These are phyloP conservation scores for Capronia epimyces DNA, from an alignment of 2,329 filamentous ascomycete species.

Conservation along the genomic window DNA sequence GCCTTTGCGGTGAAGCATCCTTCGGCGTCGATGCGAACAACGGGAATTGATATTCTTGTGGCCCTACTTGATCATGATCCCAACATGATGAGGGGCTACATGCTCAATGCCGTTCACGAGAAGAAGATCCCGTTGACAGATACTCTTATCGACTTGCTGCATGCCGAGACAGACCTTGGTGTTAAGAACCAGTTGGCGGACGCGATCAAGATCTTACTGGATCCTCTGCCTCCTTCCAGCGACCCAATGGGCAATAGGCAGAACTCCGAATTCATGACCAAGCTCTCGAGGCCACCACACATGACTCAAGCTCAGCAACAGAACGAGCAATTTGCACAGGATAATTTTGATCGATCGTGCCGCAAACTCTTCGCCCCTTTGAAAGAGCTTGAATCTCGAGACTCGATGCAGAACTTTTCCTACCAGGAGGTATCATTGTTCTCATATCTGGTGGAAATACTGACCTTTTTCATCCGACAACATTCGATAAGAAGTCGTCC, in stretches of 20 bases:
- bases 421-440: slow-evolving; percentile 87
- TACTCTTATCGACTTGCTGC: slow-evolving; percentile 81
- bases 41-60: slow-evolving; percentile 87
- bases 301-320: slow-evolving; percentile 61
- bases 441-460: slow-evolving; percentile 82
- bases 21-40: slow-evolving; percentile 79
- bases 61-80: slow-evolving; percentile 95
- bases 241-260: slow-evolving; percentile 52
- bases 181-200: slow-evolving; percentile 95
- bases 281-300: slow-evolving; percentile 51
- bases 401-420: slow-evolving; percentile 61
- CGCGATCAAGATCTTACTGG: slow-evolving; percentile 86
- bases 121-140: slow-evolving; percentile 82
- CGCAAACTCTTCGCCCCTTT: slow-evolving; percentile 81
- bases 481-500: slow-evolving; percentile 81
- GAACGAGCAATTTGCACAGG: slow-evolving; percentile 69
- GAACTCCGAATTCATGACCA: slow-evolving; percentile 58
- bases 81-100: slow-evolving; percentile 85
- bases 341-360: slow-evolving; percentile 85
- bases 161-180: slow-evolving; percentile 86
- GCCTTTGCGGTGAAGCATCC: slow-evolving; percentile 82
- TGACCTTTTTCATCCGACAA: slow-evolving; percentile 89
- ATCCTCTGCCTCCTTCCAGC: slow-evolving; percentile 59
- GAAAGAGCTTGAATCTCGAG: slow-evolving; percentile 62
- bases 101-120: slow-evolving; percentile 86